Percentiles rank a stretch among this genome's conserved stretches.
phyloP scores from a whole-genome alignment of 768 basidiomycete genomes.

The Collybiopsis luxurians region DNA sequence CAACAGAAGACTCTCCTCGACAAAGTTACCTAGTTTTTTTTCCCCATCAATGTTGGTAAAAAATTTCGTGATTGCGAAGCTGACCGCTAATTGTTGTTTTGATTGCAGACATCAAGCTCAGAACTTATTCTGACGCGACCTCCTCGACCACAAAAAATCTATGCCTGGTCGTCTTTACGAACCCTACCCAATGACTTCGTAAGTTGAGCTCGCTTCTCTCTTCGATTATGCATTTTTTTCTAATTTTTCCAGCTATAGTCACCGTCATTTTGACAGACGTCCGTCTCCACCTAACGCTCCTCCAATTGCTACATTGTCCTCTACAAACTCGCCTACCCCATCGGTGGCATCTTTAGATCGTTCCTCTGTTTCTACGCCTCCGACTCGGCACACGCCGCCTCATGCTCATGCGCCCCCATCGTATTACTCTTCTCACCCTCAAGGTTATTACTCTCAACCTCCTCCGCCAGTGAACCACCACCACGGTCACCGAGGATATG shows the following conservation, averaged over 20 bases:
- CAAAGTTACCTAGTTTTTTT: not conserved
- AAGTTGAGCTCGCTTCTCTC: not conserved
- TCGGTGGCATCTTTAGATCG: slow-evolving; percentile 7
- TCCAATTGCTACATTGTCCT: slow-evolving; percentile 6
- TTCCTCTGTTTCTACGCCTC: slow-evolving; percentile 9
- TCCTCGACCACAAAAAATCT: not conserved
- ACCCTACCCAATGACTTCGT: slow-evolving; percentile 8
- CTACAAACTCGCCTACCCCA: slow-evolving; percentile 5
- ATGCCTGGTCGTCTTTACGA: slow-evolving; percentile 8
- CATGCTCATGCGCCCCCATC: not conserved
- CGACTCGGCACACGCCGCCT: slow-evolving; percentile 2
- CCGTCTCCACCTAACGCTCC: slow-evolving; percentile 7
- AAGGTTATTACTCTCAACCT: slow-evolving; percentile 3
- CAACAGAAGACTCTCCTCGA: not conserved
- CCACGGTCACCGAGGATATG: slow-evolving; percentile 3
- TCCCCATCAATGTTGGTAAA: slow-evolving; percentile 5
- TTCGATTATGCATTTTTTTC: not conserved
- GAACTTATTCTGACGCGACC: not conserved
- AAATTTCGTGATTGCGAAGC: not conserved
- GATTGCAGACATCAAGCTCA: not conserved
- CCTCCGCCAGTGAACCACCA: slow-evolving; percentile 1
- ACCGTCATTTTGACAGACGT: slow-evolving; percentile 7
- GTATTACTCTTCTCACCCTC: slow-evolving; percentile 5
- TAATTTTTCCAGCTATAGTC: not conserved
- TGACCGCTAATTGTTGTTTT: slow-evolving; percentile 5